Percentiles rank a stretch among this genome's conserved stretches.
phyloP scores from a whole-genome alignment of 2,329 filamentous ascomycete genomes.

The Neospermospora avenae region DNA sequence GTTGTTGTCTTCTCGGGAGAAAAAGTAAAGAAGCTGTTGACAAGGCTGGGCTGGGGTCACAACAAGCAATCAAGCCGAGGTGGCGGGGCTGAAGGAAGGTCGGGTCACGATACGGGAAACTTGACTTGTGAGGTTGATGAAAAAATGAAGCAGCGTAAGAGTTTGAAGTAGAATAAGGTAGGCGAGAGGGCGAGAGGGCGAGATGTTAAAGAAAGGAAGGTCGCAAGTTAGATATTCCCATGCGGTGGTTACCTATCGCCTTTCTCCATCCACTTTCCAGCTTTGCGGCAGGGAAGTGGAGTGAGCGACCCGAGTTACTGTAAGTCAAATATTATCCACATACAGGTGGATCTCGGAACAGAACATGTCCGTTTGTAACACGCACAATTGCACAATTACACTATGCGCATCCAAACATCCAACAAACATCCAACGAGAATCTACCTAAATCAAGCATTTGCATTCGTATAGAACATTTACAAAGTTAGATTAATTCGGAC shows the following conservation, averaged over 20 bases:
- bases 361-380: neutral
- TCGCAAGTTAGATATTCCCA: conserved; percentile 7
- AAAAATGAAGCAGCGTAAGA: neutral
- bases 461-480: no score
- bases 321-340: no score
- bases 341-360: neutral
- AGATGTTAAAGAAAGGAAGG: no score
- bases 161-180: neutral
- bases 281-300: neutral
- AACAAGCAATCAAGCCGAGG: no score
- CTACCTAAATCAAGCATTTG: no score
- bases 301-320: neutral
- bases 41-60: neutral
- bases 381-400: neutral
- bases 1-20: no score
- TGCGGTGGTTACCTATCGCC: neutral
- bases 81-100: no score
- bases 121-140: neutral
- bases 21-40: neutral
- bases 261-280: neutral
- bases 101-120: no score
- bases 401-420: neutral
- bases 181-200: neutral
- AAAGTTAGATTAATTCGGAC: no score
- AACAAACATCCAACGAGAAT: no score